Evolutionary conservation across 345 rosid genomes (phyloP), one percentile per base, ranked within the genome.

Genomic region (Citrus sp.): DNA sequence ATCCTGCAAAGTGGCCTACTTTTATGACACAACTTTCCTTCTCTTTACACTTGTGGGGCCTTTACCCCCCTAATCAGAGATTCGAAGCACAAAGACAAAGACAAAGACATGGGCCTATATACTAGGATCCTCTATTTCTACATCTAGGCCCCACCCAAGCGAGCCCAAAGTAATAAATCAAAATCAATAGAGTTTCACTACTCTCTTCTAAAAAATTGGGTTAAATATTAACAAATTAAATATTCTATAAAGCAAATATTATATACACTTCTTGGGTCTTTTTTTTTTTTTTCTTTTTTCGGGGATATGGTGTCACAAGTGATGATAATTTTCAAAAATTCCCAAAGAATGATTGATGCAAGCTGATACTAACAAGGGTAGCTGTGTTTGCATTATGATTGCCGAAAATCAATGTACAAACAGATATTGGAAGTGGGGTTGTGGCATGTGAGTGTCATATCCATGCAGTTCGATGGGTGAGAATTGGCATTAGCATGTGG

Each of bases 401-500:
- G 51, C 16, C 51, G 4, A 13, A 3, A 46, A 46, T 46, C 51
- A 46, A 46, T 46, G 51, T 12, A 1, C 18, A 3, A 46, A 46
- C 51, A 12, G 16, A 46, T 46, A 46, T 46, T 46, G 51, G 18
- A 46, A 12, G 58, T 54, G 58, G 58, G 58, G 22, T 54, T 54
- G 58, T 18, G 22, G 19, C 58, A 5, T 54, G 58, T 18, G 58
- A 54, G 22, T 34, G n/a, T 74, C 72, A 32, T 56, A 69, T 68
- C 66, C 70, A 32, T 12, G 25, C 61, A 65, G 5, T 55, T 70
- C 66, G 67, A 80, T 80, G 70, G 63, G 13, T 32, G 81, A 56
- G 79, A 76, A 69, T 74, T 56, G 80, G 84, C 84, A 78, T 58
- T 46, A 70, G 67, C 86, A 84, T 59, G 82, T 84, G 84, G 81